phyloP scores from a whole-genome alignment of 805 yeast species.

The Yamadazyma scolyti region DNA sequence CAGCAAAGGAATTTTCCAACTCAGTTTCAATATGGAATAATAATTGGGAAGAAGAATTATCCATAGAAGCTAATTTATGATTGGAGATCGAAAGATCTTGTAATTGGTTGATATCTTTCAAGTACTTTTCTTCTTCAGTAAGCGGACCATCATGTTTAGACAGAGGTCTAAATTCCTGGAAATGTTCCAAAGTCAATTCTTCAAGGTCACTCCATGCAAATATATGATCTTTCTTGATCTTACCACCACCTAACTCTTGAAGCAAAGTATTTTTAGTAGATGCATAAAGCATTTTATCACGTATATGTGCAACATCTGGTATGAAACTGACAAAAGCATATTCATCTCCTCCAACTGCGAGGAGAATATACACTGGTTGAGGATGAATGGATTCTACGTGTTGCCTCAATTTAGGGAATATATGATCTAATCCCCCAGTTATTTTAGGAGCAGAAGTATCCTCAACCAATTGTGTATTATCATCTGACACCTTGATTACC shows the following conservation, averaged over 20 bases:
- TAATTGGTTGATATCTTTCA: conserved; percentile 40
- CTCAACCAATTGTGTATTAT: conserved; percentile 29
- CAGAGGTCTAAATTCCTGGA: conserved; percentile 19
- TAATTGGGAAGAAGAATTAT: conserved; percentile 14
- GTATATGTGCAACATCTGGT: conserved; percentile 80
- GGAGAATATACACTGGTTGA: conserved; percentile 32
- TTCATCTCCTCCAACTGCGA: conserved; percentile 15
- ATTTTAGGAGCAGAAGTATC: conserved; percentile 19
- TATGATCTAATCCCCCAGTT: conserved; percentile 8
- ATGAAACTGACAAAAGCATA: conserved; percentile 71
- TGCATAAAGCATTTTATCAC: conserved; percentile 90
- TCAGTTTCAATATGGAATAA: conserved; percentile 22
- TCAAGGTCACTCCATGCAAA: conserved; percentile 53
- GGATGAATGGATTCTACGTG: conserved; percentile 26
- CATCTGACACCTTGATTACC: conserved; percentile 29
- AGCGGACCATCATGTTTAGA: conserved; percentile 40
- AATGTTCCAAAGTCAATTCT: conserved; percentile 52
- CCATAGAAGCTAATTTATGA: conserved; percentile 33
- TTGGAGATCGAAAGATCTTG: conserved; percentile 21
- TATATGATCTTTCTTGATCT: conserved; percentile 37
- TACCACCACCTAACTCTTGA: conserved; percentile 66
- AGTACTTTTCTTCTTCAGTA: conserved; percentile 49
- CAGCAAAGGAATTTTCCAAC: conserved; percentile 22
- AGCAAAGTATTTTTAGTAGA: conserved; percentile 77
- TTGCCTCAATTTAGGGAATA: conserved; percentile 17